These are phyloP conservation scores for Hyaloperonospora arabidopsidis DNA, from an alignment of 352 stramenopile genomes.

Conservation along the genomic window DNA sequence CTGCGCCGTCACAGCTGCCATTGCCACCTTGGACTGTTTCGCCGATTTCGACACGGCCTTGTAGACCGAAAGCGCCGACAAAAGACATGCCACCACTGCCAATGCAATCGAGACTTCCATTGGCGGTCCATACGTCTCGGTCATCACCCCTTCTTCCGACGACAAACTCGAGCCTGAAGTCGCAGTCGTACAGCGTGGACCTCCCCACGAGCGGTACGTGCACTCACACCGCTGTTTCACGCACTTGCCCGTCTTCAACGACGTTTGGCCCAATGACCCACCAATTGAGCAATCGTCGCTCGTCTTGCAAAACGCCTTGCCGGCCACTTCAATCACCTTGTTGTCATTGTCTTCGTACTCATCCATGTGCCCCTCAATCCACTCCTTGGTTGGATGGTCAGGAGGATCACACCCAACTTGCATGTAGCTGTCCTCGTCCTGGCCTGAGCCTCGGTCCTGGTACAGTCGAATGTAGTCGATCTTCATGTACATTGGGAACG, in stretches of 20 bases:
- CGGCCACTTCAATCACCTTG: constrained; percentile 21
- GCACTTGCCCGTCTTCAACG: constrained; percentile 40
- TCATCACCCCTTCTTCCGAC: constrained; percentile 2
- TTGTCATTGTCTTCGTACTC: constrained; percentile 56
- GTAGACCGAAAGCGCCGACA: constrained; percentile 11
- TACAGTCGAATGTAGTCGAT: constrained; percentile 85
- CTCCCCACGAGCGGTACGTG: constrained; percentile 38
- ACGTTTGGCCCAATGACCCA: constrained; percentile 5
- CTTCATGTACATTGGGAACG: constrained; percentile 47
- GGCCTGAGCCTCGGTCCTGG: constrained; percentile 37
- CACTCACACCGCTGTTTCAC: constrained; percentile 42
- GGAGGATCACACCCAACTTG: constrained; percentile 27
- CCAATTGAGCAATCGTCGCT: constrained; percentile 42
- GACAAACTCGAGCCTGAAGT: constrained; percentile 9
- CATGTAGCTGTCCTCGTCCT: constrained; percentile 25
- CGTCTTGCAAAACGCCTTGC: constrained; percentile 33
- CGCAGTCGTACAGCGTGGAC: constrained; percentile 51
- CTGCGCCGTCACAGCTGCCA: constrained; percentile 14
- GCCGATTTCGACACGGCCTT: constrained; percentile 4
- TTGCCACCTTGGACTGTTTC: constrained; percentile 17
- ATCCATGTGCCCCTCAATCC: constrained; percentile 31
- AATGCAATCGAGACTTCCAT: constrained; percentile 28
- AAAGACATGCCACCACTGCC: constrained; percentile 7
- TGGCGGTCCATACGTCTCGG: constrained; percentile 40
- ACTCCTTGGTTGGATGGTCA: constrained; percentile 32